phyloP scores from a whole-genome alignment of 345 rosid species.

The Balakata baccata region DNA sequence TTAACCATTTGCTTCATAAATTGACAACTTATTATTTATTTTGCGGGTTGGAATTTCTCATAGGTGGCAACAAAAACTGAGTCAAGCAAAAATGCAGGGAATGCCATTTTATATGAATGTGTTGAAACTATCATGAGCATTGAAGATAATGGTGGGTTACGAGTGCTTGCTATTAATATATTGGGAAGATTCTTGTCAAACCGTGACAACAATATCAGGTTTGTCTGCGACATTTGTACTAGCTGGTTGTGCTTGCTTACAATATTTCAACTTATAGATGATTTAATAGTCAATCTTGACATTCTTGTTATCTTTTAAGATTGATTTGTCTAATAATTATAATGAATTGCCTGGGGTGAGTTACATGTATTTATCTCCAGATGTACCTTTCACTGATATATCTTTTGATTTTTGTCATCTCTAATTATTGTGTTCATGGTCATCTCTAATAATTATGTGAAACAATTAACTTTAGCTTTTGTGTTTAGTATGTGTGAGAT shows the following conservation, averaged over 20 bases:
- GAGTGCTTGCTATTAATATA: slow-evolving; percentile 98
- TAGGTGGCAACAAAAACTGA: slow-evolving; percentile 99
- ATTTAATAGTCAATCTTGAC: not conserved
- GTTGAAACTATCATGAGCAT: slow-evolving; percentile 97
- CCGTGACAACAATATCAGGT: slow-evolving; percentile 99
- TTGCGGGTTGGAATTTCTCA: slow-evolving; percentile 26
- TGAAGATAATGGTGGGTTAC: slow-evolving; percentile 91
- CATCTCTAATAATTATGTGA: not conserved
- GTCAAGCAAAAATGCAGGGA: slow-evolving; percentile 98
- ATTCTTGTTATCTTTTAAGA: no score
- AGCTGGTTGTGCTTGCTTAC: not conserved
- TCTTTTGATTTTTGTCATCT: slow-evolving; percentile 1
- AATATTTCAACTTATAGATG: not conserved
- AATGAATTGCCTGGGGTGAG: not conserved
- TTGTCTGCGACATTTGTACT: not conserved
- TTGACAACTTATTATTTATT: slow-evolving; percentile 1
- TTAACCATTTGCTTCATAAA: not conserved
- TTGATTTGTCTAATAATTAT: no score
- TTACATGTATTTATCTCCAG: not conserved
- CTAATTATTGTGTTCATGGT: not conserved
- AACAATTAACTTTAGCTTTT: not conserved
- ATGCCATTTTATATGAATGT: slow-evolving; percentile 95
- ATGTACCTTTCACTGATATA: not conserved
- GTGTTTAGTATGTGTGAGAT: not conserved
- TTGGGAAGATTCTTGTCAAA: slow-evolving; percentile 97